These are phyloP conservation scores for Geranium rotundifolium DNA, from an alignment of 345 rosid species.

Conservation along the genomic window DNA sequence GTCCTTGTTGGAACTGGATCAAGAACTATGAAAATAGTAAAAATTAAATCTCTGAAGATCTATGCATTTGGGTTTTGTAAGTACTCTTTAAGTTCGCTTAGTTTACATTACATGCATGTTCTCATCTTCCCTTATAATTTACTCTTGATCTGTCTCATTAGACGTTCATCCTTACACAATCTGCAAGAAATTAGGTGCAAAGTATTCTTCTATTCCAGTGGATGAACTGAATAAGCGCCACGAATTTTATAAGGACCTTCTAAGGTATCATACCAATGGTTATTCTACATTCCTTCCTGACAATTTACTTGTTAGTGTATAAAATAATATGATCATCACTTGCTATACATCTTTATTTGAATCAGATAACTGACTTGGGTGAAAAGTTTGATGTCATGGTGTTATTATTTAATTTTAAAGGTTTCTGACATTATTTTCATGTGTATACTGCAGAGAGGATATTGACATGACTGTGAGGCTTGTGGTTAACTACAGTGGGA, in stretches of 20 bases:
- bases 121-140: not conserved
- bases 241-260: constrained; percentile 75
- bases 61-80: constrained; percentile 94
- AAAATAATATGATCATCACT: no score
- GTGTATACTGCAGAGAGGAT: constrained; percentile 52
- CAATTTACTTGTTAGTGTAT: no score
- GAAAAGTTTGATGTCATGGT: not conserved
- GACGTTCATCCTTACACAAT: constrained; percentile 74
- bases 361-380: no score
- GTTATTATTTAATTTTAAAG: not conserved
- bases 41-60: constrained; percentile 63
- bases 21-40: constrained; percentile 70
- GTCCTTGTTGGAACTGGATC: constrained; percentile 97
- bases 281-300: constrained; percentile 1
- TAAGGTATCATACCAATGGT: constrained; percentile 37
- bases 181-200: constrained; percentile 69
- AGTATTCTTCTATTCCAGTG: constrained; percentile 52
- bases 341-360: no score
- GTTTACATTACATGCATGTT: not conserved
- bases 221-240: constrained; percentile 39
- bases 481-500: constrained; percentile 79
- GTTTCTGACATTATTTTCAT: constrained; percentile 5
- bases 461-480: constrained; percentile 83
- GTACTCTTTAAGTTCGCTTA: constrained; percentile 27
- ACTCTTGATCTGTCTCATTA: constrained; percentile 10